Base-by-base conservation (phyloP, 2,329 filamentous ascomycete genomes). In the Fusarium tricinctum region DNA sequence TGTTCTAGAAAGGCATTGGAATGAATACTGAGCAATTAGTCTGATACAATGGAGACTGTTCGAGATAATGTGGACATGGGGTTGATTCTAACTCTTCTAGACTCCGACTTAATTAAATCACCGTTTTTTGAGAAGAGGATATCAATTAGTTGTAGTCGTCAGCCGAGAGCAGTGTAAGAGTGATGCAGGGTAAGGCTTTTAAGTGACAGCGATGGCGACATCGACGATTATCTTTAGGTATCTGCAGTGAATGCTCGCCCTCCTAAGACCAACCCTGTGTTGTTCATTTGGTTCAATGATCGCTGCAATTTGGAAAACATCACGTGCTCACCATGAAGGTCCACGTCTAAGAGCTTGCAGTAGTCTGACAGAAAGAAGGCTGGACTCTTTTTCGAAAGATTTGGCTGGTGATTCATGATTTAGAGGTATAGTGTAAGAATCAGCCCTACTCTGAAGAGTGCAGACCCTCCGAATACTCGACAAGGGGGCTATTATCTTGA, bases 1-100 rank as follows among this genome's bases (percentile, higher is more conserved):
- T 47, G 61, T 59, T 64, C 60, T 47, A 58, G 52, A 64, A 64
- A 38, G 32, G 20, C 46, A 64, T 10, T 52, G 61, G 60, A 64
- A 59, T 59, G 46, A 14, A 17, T 8, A 35, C 12, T 17, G 19
- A 5, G 13, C 7, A 30, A 33, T 15, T 58, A n/a, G 13, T 30
- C 23, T 23, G 33, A n/a, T 15, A 15, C 32, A 15, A 23, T 8
- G 17, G 22, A 15, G n/a, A 32, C 10, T 17, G 13, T n/a, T 28
- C n/a, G 9, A 23, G 10, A 8, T 15, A 33, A 19, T 12, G 63
- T 28, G 10, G 42, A n/a, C 23, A 45, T 8, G 28, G 28, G 15
- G 22, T 14, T 33, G 17, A 15, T 19, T 22, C 30, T 22, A 15
- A 19, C 14, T 28, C 35, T 26, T 33, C 33, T 48, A 23, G 32